Base-by-base conservation (phyloP, 805 yeast genomes). In the Ogataea henricii region DNA sequence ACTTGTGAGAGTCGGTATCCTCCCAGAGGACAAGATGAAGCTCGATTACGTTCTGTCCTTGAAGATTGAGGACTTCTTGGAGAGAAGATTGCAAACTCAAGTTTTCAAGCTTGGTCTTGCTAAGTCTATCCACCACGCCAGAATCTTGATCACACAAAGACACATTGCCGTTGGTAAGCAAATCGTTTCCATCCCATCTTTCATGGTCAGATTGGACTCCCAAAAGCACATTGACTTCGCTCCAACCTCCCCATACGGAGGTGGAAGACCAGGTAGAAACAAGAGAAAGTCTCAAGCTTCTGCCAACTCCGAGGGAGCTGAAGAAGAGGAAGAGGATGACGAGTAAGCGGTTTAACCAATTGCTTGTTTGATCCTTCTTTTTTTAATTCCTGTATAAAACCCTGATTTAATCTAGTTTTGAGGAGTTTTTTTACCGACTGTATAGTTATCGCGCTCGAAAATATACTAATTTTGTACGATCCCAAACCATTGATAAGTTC, bases 141-240 rank as follows among this genome's bases (percentile, higher is more conserved):
- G 99, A 85, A 96, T 94, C 65, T 87, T 94, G 79, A 94, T 94
- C 73, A 73, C 92, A 66, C 99, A 94, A 83, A 89, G 97, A 85
- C 99, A 94, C 85, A 92, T 94, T 74, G 96, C 97, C 72, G 99
- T 94, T 74, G 99, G 99, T 80, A 94, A 95, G 87, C 99, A 94
- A 82, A 83, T 90, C 67, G 99, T 94, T 77, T 88, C 83, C 82
- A 87, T 94, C 65, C 98, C 99, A 78, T 92, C 98, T 63, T 94
- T 94, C 92, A 87, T 91, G 86, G 99, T 94, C 62, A 95, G 99
- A 84, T 87, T 94, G 74, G 99, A 94, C 82, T 91, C 99, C 64
- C 99, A 94, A 82, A 94, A 94, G 88, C 98, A 94, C 90, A 89
- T 94, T 79, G 98, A 94, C 85, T 94, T 92, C 70, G 96, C 99